phyloP scores from a whole-genome alignment of 73 alveolate species.

The Paramecium sonneborni region DNA sequence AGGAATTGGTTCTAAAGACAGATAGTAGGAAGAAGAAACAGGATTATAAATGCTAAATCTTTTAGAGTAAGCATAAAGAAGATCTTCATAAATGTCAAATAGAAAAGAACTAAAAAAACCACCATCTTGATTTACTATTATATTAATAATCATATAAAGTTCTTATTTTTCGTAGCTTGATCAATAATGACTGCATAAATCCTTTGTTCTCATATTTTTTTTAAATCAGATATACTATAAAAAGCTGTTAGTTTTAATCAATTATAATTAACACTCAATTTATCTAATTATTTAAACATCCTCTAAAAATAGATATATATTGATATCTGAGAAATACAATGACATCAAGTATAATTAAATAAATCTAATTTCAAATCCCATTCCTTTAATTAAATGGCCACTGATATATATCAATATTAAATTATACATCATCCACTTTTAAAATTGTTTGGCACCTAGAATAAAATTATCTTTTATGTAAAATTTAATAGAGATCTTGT shows the following conservation, averaged over 20 bases:
- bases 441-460: neutral
- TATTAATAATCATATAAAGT: neutral
- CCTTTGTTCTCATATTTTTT: neutral
- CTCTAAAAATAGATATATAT: slow-evolving; percentile 14
- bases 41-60: slow-evolving; percentile 40
- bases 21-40: neutral
- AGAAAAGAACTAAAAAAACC: neutral
- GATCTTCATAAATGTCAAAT: slow-evolving; percentile 34
- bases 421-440: slow-evolving; percentile 28
- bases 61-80: neutral
- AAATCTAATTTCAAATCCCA: neutral
- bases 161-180: slow-evolving; percentile 13
- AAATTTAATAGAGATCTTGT: neutral
- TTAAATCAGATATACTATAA: neutral
- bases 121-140: neutral
- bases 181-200: neutral
- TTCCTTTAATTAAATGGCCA: neutral
- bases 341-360: neutral
- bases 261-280: slow-evolving; percentile 11
- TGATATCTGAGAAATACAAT: neutral
- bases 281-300: slow-evolving; percentile 26
- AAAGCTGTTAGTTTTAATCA: neutral
- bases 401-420: neutral
- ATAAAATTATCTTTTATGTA: neutral
- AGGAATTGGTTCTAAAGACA: neutral